These are phyloP conservation scores for Xylaria multiplex DNA, from an alignment of 2,329 filamentous ascomycete species.

Conservation along the genomic window DNA sequence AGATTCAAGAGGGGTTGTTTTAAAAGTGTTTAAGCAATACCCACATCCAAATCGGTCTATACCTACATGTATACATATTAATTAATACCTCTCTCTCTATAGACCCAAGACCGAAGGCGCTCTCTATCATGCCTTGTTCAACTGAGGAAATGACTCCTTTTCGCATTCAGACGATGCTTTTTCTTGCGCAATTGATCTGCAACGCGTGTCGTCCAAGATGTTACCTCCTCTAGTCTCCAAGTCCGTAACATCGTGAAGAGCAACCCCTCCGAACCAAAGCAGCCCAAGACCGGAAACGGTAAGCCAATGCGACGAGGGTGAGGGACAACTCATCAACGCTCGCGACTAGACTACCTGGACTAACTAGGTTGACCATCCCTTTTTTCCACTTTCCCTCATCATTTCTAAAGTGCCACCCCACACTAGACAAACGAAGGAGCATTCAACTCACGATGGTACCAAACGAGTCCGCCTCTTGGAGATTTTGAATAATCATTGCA, in stretches of 20 bases:
- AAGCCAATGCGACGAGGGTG: slow-evolving; percentile 34
- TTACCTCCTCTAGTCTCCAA: slow-evolving; percentile 10
- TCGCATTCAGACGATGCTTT: background rate
- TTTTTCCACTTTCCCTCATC: slow-evolving; percentile 23
- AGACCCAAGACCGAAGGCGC: background rate
- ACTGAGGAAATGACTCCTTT: background rate
- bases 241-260: slow-evolving; percentile 7
- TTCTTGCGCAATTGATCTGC: slow-evolving; percentile 6
- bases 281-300: slow-evolving; percentile 25
- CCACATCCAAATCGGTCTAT: too few relatives aligned
- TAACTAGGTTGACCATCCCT: slow-evolving; percentile 14
- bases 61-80: background rate
- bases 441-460: background rate
- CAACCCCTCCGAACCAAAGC: slow-evolving; percentile 15
- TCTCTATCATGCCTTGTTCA: background rate
- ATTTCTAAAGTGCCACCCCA: slow-evolving; percentile 12
- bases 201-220: slow-evolving; percentile 3
- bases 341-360: background rate
- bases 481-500: background rate
- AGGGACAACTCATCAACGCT: slow-evolving; percentile 37
- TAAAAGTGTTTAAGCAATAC: background rate
- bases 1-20: slow-evolving; percentile 13
- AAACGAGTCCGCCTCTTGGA: background rate
- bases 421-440: slow-evolving; percentile 10
- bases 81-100: slow-evolving; percentile 12